phyloP scores from a whole-genome alignment of 2,329 filamentous ascomycete genomes.

The Venturiaceae sp. region DNA sequence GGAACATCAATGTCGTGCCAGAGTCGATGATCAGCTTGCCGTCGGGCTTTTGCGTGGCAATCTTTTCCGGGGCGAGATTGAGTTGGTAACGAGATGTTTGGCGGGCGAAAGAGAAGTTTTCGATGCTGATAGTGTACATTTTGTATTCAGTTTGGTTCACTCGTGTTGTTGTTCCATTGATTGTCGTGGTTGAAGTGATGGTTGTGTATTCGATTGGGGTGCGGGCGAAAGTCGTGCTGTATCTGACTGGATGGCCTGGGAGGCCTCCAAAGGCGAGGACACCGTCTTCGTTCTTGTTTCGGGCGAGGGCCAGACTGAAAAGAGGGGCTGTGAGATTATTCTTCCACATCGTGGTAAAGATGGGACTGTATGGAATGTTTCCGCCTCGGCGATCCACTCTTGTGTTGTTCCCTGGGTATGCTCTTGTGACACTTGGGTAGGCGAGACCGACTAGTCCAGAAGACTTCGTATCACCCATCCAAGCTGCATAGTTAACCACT shows the following conservation, averaged over 20 bases:
- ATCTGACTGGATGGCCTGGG: not conserved
- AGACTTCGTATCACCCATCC: slow-evolving; percentile 6
- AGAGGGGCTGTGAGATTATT: not conserved
- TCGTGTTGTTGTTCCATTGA: not conserved
- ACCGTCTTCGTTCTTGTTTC: not conserved
- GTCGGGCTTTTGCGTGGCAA: not conserved
- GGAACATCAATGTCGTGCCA: slow-evolving; percentile 6
- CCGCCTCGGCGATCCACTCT: too few relatives aligned
- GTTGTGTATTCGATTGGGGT: not conserved
- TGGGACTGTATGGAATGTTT: not conserved
- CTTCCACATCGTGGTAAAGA: slow-evolving; percentile 1
- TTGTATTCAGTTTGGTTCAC: not conserved
- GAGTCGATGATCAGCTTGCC: slow-evolving; percentile 1
- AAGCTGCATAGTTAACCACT: slow-evolving; percentile 5
- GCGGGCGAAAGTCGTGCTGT: not conserved
- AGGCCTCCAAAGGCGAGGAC: slow-evolving; percentile 3
- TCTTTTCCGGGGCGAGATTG: not conserved
- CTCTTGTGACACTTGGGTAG: slow-evolving; percentile 7
- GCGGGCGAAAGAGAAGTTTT: not conserved
- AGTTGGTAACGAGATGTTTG: not conserved
- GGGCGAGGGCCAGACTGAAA: slow-evolving; percentile 3
- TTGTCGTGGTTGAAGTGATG: not conserved
- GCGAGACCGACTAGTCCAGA: slow-evolving; percentile 9
- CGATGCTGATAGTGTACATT: not conserved
- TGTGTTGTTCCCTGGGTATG: not conserved